Conservation (phyloP, 257 asterid species). For the Fraxinus anomala region DNA sequence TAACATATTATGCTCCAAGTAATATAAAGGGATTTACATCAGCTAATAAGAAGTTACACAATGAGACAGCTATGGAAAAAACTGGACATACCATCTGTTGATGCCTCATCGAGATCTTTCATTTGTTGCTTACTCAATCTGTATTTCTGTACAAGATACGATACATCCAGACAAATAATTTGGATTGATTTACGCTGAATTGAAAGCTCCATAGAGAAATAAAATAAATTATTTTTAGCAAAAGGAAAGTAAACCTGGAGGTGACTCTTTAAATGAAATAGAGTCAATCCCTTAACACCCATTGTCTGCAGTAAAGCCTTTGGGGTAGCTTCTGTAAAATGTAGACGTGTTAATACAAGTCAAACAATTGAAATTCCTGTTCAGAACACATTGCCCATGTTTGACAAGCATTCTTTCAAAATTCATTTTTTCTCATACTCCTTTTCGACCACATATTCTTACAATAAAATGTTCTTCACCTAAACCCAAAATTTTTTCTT, state of each 20-base stretch:
- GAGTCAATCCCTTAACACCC: constrained; percentile 91
- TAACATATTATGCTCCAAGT: background rate
- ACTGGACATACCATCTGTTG: constrained; percentile 67
- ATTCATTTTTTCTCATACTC: too few relatives aligned
- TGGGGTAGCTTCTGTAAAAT: constrained; percentile 83
- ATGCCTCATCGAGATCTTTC: constrained; percentile 67
- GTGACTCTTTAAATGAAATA: constrained; percentile 85
- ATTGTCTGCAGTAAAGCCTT: constrained; percentile 84
- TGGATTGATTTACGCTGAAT: background rate
- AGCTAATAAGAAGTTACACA: constrained; percentile 6
- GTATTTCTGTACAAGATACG: constrained; percentile 61
- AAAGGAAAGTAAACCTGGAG: constrained; percentile 55
- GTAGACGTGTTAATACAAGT: constrained; percentile 12
- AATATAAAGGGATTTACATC: background rate
- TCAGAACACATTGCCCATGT: background rate
- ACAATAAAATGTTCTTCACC: too few relatives aligned
- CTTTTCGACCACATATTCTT: background rate
- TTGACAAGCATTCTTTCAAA: too few relatives aligned
- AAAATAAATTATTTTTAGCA: background rate
- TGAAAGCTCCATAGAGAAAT: constrained; percentile 8
- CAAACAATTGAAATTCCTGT: background rate
- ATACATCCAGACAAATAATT: background rate
- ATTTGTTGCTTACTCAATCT: constrained; percentile 85
- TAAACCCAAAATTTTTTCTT: too few relatives aligned
- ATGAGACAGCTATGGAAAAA: constrained; percentile 22